phyloP scores from a whole-genome alignment of 371 early-diverging fungal genomes.

The Apophysomyces elegans region DNA sequence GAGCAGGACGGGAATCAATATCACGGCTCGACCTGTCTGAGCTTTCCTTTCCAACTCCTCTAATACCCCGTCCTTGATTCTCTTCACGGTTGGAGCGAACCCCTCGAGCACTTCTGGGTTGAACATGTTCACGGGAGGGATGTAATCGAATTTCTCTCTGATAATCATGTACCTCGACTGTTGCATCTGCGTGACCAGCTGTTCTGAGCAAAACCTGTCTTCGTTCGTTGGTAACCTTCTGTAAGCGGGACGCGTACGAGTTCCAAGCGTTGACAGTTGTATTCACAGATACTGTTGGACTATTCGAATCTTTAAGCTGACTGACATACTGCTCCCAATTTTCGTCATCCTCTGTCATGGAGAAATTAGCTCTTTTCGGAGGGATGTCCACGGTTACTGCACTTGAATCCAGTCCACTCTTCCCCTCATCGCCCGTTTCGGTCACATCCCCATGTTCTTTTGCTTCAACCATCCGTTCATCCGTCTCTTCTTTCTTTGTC shows the following conservation, averaged over 20 bases:
- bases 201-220: background rate
- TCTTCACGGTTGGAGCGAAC: background rate
- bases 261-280: conserved; percentile 21
- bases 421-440: background rate
- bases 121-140: background rate
- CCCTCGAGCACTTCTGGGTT: background rate
- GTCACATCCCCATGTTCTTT: background rate
- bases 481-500: too few species aligned
- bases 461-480: too few species aligned
- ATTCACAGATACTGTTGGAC: background rate
- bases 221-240: background rate
- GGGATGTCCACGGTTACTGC: background rate
- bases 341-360: conserved; percentile 24
- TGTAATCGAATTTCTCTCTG: conserved; percentile 2
- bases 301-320: background rate
- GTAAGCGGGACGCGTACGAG: conserved; percentile 23
- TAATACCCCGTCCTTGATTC: background rate
- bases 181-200: background rate
- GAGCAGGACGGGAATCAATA: background rate
- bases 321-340: conserved; percentile 27
- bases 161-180: conserved; percentile 11
- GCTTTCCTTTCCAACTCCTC: background rate
- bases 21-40: background rate
- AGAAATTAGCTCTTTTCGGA: conserved; percentile 4
- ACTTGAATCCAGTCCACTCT: background rate